Percentiles rank a stretch among this genome's conserved stretches.
Conservation (phyloP, 352 stramenopile genomes). For the Pythium dissimile region DNA sequence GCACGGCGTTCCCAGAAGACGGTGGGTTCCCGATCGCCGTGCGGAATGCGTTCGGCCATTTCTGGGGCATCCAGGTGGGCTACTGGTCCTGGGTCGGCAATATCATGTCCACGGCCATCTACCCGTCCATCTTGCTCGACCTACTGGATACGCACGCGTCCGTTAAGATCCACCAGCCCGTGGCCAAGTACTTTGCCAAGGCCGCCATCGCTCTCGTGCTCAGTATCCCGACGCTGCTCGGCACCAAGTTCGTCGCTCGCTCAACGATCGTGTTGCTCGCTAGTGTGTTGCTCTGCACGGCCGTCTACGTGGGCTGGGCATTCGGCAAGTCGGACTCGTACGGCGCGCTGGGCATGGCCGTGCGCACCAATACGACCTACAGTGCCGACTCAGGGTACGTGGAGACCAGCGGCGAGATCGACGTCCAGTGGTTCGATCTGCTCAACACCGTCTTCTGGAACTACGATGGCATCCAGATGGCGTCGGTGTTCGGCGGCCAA, state of each 20-base stretch:
- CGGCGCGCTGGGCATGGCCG: constrained; percentile 4
- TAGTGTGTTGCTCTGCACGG: constrained; percentile 74
- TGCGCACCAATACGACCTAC: not conserved
- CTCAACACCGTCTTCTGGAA: constrained; percentile 93
- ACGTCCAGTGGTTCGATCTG: constrained; percentile 55
- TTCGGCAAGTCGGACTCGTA: constrained; percentile 8
- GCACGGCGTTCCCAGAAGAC: constrained; percentile 69
- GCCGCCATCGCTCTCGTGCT: constrained; percentile 14
- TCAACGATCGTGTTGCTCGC: constrained; percentile 52
- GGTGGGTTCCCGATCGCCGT: constrained; percentile 77
- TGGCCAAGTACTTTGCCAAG: constrained; percentile 14
- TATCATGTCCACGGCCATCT: constrained; percentile 83
- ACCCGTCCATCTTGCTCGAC: constrained; percentile 49
- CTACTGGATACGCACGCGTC: constrained; percentile 1
- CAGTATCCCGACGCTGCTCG: constrained; percentile 14
- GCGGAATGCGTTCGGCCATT: constrained; percentile 73
- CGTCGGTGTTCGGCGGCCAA: constrained; percentile 75
- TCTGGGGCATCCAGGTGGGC: constrained; percentile 46
- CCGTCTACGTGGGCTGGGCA: constrained; percentile 33
- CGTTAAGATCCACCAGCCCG: not conserved
- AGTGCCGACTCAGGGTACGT: not conserved
- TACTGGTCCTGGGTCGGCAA: constrained; percentile 70
- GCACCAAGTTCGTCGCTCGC: constrained; percentile 65
- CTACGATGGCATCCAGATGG: constrained; percentile 84
- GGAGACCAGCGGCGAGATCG: constrained; percentile 1